Conservation (phyloP, 176 grass and related monocot species). For the Urochloa ruziziensis region DNA sequence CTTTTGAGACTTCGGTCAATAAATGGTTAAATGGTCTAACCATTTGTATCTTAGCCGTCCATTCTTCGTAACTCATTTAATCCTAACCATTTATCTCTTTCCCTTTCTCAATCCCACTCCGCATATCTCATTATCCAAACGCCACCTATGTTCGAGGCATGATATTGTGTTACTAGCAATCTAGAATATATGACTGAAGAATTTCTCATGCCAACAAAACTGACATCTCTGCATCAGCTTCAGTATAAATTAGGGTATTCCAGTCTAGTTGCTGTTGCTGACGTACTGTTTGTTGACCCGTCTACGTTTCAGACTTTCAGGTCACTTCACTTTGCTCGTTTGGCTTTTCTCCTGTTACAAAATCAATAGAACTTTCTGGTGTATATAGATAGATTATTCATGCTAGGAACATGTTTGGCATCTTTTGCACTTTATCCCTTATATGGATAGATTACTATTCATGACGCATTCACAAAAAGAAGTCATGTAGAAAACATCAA, state of each 20-base stretch:
- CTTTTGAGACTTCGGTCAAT: not conserved
- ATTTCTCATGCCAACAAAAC: not conserved
- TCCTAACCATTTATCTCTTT: too few species aligned
- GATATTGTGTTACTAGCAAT: not conserved
- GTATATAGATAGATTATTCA: not conserved
- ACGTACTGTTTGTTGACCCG: not conserved
- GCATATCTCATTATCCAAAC: too few species aligned
- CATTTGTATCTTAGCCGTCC: too few species aligned
- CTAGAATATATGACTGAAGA: not conserved
- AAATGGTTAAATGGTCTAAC: not conserved
- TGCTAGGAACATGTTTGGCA: not conserved
- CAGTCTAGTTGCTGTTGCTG: not conserved
- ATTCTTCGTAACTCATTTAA: too few species aligned
- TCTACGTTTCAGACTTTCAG: not conserved
- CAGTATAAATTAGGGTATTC: not conserved
- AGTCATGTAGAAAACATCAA: not conserved
- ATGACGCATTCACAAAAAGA: not conserved
- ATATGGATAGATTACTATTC: not conserved
- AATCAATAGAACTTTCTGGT: not conserved
- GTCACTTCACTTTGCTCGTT: not conserved
- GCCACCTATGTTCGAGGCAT: not conserved
- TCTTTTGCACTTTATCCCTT: not conserved
- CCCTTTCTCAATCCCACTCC: too few species aligned
- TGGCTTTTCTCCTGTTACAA: not conserved
- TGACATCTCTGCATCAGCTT: not conserved